phyloP scores from a whole-genome alignment of 1,284 basidiomycete genomes.

The Tilletia setariae region DNA sequence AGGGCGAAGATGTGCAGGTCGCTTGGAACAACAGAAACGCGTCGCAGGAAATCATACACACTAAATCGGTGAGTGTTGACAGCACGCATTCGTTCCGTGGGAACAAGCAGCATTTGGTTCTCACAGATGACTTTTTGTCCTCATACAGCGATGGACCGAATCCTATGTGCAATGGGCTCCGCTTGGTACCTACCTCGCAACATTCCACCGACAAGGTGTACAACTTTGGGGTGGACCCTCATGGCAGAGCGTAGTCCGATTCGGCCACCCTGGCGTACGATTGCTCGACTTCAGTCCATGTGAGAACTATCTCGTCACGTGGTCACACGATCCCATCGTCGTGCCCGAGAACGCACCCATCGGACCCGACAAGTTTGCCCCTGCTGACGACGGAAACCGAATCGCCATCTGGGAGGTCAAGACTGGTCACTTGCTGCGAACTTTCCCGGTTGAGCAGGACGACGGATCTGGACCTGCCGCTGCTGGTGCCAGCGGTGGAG shows the following conservation, averaged over 20 bases:
- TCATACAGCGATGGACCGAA: constrained; percentile 82
- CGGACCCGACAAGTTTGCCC: constrained; percentile 68
- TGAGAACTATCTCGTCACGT: constrained; percentile 95
- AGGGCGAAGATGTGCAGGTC: constrained; percentile 84
- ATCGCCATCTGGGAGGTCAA: constrained; percentile 98
- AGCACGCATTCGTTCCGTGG: background rate
- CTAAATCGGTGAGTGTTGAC: constrained; percentile 17
- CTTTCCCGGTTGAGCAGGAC: constrained; percentile 68
- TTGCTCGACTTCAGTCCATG: constrained; percentile 96
- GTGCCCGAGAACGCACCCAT: constrained; percentile 73
- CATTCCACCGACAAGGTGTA: constrained; percentile 91
- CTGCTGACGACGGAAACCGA: constrained; percentile 94
- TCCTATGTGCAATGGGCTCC: constrained; percentile 98
- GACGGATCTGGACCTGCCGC: constrained; percentile 27
- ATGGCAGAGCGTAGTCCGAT: constrained; percentile 80
- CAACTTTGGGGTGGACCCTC: constrained; percentile 90
- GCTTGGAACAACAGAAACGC: constrained; percentile 91
- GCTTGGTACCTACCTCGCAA: constrained; percentile 86
- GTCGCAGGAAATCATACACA: constrained; percentile 74
- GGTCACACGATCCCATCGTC: constrained; percentile 91
- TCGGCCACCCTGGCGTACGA: constrained; percentile 92
- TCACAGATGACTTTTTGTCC: background rate
- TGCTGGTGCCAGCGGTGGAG: constrained; percentile 52
- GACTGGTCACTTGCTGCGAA: constrained; percentile 84
- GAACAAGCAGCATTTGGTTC: background rate